Base-by-base conservation (phyloP, 2,329 filamentous ascomycete genomes). In the Calonectria leucothoes region DNA sequence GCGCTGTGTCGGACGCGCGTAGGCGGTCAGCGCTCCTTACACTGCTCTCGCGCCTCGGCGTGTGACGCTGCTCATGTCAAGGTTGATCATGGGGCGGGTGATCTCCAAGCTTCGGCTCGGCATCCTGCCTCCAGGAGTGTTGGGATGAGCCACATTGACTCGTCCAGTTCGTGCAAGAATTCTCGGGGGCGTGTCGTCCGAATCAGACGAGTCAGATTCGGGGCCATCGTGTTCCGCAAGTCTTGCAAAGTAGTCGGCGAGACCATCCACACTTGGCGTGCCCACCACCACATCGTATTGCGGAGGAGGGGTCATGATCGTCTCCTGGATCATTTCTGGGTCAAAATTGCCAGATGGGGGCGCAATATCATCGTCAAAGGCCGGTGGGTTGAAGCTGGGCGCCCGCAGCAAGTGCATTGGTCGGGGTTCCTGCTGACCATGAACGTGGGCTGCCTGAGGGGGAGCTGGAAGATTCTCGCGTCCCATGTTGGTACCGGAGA, bases 201-300 rank as follows among this genome's bases (percentile, higher is more conserved):
- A 83, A 14, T 86, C 86, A 1, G 85, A 87, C 20, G 84, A 85
- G 8, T 87, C 86, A 0, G 86, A 85, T 1, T 84, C 84, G 8
- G 75, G 77, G 20, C 82, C 83, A 15, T 83, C 80, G 25, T 86
- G 85, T 76, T 95, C 90, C 0, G 94, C 94, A 48, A 98, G 85
- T 1, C 96, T 91, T 0, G 93, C 88, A 82, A 98, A 98, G 83
- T 98, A 98, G 80, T 98, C 96, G 1, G 95, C 94, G 59, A 98
- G 84, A 0, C 93, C 84, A 86, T 95, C 83, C 82, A 95, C 87
- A 85, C 92, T 88, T 29, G 91, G 87, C 73, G 90, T 91, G 20
- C 93, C 94, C 1, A 97, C 91, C 45, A 97, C 94, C 4, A 89
- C 88, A 72, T 96, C 94, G 82, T 98, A 98, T 71, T 94, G 92